Evolutionary conservation across 208 protist genomes (phyloP).

Genomic region (Leptomonas seymouri): DNA sequence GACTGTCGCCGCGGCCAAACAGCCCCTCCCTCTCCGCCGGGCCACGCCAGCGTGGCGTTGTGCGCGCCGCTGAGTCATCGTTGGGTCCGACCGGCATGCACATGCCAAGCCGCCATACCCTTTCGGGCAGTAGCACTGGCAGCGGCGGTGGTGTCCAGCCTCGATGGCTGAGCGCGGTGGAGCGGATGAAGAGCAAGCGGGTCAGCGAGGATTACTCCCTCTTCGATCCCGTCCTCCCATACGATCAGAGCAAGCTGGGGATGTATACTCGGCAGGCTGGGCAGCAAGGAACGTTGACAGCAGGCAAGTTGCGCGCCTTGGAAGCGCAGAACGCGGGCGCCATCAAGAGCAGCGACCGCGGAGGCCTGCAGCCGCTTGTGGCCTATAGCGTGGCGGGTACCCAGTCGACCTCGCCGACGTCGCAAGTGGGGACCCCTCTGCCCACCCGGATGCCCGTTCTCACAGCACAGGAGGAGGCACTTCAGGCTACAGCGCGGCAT

Average conservation of each 20-base stretch:
- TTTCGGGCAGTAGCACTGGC: conserved; percentile 12
- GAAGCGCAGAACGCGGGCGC: conserved; percentile 35
- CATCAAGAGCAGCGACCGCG: background rate
- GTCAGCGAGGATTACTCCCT: conserved; percentile 10
- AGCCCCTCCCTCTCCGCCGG: conserved; percentile 1
- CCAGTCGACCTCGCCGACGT: background rate
- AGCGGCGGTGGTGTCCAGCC: conserved; percentile 21
- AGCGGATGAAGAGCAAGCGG: conserved; percentile 44
- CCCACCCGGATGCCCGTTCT: conserved; percentile 11
- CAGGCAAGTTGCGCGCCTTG: conserved; percentile 47
- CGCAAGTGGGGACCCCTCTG: background rate
- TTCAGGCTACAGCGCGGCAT: conserved; percentile 18
- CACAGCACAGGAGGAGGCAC: conserved; percentile 39
- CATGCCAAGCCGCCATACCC: conserved; percentile 13
- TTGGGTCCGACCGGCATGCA: conserved; percentile 11
- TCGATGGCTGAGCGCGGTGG: conserved; percentile 57
- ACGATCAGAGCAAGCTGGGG: conserved; percentile 54
- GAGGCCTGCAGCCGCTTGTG: conserved; percentile 6
- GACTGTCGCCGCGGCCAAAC: conserved; percentile 15
- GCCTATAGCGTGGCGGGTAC: conserved; percentile 19
- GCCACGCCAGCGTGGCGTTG: conserved; percentile 24
- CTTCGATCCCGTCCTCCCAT: conserved; percentile 44
- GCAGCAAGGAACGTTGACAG: conserved; percentile 56
- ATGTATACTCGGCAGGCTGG: conserved; percentile 37
- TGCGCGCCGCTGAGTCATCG: conserved; percentile 33